Evolutionary conservation across 345 rosid species (phyloP), one percentile per base, ranked within the genome.

Genomic region (Geranium brycei): DNA sequence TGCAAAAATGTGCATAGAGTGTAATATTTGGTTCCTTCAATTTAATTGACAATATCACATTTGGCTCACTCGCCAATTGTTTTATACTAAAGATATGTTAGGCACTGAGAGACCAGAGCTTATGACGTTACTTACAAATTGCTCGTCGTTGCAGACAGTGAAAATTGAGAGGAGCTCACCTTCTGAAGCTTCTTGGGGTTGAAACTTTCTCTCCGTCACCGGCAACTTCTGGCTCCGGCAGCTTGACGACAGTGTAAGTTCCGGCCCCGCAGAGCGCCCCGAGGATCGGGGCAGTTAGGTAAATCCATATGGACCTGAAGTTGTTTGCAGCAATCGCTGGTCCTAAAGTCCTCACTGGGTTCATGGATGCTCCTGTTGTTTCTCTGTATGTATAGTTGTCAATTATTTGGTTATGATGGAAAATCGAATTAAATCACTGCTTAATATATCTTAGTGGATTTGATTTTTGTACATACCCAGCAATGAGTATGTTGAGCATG

Each of bases 241-340:
- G 69, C 82, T 85, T 91, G 57, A 89, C 95, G 0, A 81, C 83
- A n/a, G 87, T 75, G 71, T 89, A 91, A 12, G 80, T 77, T 69
- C 89, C 96, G 6, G 96, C 96, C 40, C 96, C 98, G n/a, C 81
- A 78, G 19, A 91, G 70, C 0, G 95, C 88, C n/a, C 96, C 96
- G 1, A 87, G 80, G 31, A 89, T 75, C 0, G 89, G 95, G 1
- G 96, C 92, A 4, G 92, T 87, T 59, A 89, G 81, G 84, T 91
- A 91, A 64, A 89, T 31, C 98, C 95, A 89, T 68, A 89, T 89
- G 55, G 79, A 96, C 75, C 68, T 81, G 77, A 73, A 91, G 75
- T 87, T 91, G 72, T 85, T 90, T 68, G 83, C 89, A 38, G 92
- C 96, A 60, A 89, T 68, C 4, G 96, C 98, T 41, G 98, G 98